Evolutionary conservation across 441 rosid genomes (phyloP), one percentile per base, ranked within the genome.

Genomic region (Gossypium laxum): DNA sequence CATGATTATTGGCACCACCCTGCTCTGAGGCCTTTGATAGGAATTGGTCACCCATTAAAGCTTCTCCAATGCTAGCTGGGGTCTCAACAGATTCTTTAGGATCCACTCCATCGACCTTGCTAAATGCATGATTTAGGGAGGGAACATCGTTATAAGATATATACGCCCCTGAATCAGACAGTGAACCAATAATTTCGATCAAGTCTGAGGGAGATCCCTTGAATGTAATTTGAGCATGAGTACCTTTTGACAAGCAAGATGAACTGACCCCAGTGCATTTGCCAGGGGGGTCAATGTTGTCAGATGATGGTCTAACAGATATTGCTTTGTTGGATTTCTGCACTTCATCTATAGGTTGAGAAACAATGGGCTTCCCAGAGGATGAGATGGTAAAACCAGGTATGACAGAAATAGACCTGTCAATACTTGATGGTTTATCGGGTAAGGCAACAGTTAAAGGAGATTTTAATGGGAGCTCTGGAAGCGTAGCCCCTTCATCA

Each of bases 401-500:
- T 73, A 89, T 77, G 55, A 84, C 84, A 73, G 94, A 89, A 72
- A 89, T 87, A 28, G 92, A 89, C 73, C 92, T 79, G 70, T 85
- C 87, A 55, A 87, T 79, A 59, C 81, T 65, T 69, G 82, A 77
- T 71, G 87, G 83, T 74, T 89, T 89, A 79, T 82, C 86, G 15
- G 92, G 94, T 71, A 89, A 78, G 22, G 87, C 94, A 77, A 89
- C 89, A 2, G 88, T 87, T 72, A 89, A 83, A 34, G 90, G 92
- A 73, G 89, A 83, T 73, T 78, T 82, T 60, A 89, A 76, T 70
- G 88, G 90, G 76, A 85, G 85, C 70, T 89, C 90, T 12, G 89
- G 92, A 75, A 87, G 87, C 7, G 89, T 82, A 75, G 94, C 94
- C 61, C 94, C 85, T 83, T 89, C 94, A 82, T 89, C 94, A 50